phyloP scores from a whole-genome alignment of 148 eudicot genomes.

The Vaccinium macrocarpon region DNA sequence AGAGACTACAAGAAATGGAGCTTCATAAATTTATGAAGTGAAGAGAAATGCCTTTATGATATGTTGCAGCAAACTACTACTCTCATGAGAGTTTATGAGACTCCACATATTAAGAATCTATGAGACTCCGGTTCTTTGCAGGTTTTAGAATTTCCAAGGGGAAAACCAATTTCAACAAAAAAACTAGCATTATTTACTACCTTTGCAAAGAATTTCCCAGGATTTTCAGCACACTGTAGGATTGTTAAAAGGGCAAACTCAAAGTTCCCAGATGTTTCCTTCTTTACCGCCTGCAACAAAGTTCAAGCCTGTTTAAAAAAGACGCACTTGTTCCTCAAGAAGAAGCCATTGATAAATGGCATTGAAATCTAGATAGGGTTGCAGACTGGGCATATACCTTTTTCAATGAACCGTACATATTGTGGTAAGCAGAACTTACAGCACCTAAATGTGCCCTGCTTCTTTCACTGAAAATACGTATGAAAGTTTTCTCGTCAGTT shows the following conservation, averaged over 20 bases:
- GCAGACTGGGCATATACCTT: constrained; percentile 28
- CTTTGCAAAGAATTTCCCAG: constrained; percentile 50
- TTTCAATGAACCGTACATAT: constrained; percentile 40
- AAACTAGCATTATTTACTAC: constrained; percentile 28
- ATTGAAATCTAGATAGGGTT: background rate
- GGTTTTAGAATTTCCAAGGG: background rate
- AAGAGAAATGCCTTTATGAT: background rate
- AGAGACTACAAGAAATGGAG: background rate
- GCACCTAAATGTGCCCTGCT: constrained; percentile 79
- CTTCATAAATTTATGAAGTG: background rate
- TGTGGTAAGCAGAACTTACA: constrained; percentile 51
- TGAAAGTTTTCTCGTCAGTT: constrained; percentile 79
- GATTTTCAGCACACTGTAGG: constrained; percentile 48
- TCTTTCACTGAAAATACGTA: constrained; percentile 64
- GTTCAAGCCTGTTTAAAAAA: constrained; percentile 7
- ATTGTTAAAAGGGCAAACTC: constrained; percentile 43
- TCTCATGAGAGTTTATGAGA: background rate
- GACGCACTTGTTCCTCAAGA: background rate
- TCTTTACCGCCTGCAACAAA: constrained; percentile 44
- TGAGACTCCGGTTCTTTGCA: background rate
- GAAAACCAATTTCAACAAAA: background rate
- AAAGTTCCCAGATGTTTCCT: constrained; percentile 53
- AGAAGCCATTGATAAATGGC: background rate
- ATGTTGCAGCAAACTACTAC: background rate
- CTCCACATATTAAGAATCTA: background rate